phyloP scores from a whole-genome alignment of 208 protist species.

The Willaertia magna region DNA sequence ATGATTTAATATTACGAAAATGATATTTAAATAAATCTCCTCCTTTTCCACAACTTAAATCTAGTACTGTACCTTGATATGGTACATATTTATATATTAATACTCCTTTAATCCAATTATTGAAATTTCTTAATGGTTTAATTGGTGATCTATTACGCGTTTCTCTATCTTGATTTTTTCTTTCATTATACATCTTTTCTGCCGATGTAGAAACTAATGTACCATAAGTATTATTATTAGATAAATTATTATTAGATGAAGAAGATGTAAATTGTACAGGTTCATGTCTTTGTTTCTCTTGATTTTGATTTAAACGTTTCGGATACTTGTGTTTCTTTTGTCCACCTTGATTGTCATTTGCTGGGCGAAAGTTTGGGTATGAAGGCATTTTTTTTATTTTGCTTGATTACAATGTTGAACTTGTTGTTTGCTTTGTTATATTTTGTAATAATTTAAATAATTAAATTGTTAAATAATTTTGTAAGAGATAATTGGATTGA shows the following conservation, averaged over 20 bases:
- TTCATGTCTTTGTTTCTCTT: no score
- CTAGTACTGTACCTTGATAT: not conserved
- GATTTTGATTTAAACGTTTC: not conserved
- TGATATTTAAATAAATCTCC: slow-evolving; percentile 1
- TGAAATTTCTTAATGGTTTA: not conserved
- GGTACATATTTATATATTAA: not conserved
- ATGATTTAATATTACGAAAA: not conserved
- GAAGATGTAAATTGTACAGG: no score
- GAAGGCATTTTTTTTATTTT: no score
- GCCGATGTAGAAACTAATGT: not conserved
- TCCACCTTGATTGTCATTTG: no score
- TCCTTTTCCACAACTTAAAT: slow-evolving; percentile 13
- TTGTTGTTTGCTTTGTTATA: no score
- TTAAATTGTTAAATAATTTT: no score
- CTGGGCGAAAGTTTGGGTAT: no score
- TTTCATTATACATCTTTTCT: not conserved
- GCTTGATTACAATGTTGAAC: no score
- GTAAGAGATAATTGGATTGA: no score
- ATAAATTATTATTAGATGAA: not conserved
- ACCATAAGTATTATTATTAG: not conserved
- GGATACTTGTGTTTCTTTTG: not conserved
- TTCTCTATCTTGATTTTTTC: not conserved
- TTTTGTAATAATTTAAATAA: no score
- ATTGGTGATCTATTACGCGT: not conserved
- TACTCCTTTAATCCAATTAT: slow-evolving; percentile 6